Base-by-base conservation (phyloP, 1,284 basidiomycete genomes). In the Ceratobasidium theobromae region DNA sequence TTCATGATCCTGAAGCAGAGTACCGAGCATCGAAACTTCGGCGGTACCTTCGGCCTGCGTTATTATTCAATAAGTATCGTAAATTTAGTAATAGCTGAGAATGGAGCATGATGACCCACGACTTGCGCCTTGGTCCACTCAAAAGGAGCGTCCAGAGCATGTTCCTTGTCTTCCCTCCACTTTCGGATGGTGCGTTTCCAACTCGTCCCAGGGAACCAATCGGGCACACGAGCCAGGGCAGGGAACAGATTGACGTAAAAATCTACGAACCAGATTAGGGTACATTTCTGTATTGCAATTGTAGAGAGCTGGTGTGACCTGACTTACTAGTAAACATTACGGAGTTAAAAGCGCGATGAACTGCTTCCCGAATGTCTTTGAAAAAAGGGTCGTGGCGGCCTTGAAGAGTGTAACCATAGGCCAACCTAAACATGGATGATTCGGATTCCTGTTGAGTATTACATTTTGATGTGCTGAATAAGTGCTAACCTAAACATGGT, bases 171-270 rank as follows among this genome's bases (percentile, higher is more conserved):
- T n/a, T 32, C 40, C 27, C 49, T 51, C 60, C 60, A 64, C 21
- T 41, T 38, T 6, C 49, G 60, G 32, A 43, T 28, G 4, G 33
- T 64, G 14, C n/a, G n/a, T 28, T 62, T 62, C 57, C 57, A 62
- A 4, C 30, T 16, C 5, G 46, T 32, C 4, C 57, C 57, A n/a
- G 57, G 60, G 21, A 64, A 35, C 60, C 60, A 64, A 27, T 53
- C 38, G 4, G 60, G 60, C 1, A 64, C 33, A 18, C 45, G 14
- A 23, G 32, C 35, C 16, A 64, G 23, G 4, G 21, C 49, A 16
- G 60, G 60, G n/a, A 53, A 21, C n/a, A 40, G 12, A 30, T 64
- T 64, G 25, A 64, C 60, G 21, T 43, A n/a, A 35, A 64, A 64
- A 11, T 41, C 60, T 64, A 16, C 16, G 35, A 11, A n/a, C 8